Percentiles rank a stretch among this genome's conserved stretches.
These are phyloP conservation scores for Allantophomopsis cytisporea DNA, from an alignment of 2,329 filamentous ascomycete genomes.

Conservation along the genomic window DNA sequence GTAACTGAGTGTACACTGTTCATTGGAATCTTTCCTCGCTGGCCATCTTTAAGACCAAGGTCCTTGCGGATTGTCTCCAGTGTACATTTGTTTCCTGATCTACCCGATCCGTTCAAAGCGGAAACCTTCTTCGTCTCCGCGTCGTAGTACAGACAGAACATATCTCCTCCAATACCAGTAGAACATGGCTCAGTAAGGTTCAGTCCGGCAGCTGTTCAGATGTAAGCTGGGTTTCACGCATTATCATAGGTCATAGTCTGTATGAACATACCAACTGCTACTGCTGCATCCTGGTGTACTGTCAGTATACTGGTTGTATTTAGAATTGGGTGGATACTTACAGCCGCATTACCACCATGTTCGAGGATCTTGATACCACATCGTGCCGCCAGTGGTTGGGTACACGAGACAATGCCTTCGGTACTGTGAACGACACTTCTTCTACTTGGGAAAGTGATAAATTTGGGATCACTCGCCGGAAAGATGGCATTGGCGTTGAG, in stretches of 20 bases:
- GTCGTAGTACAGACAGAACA: slow-evolving; percentile 91
- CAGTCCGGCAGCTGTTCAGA: slow-evolving; percentile 58
- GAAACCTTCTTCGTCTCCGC: slow-evolving; percentile 69
- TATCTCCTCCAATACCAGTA: slow-evolving; percentile 92
- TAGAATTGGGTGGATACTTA: slow-evolving; percentile 28
- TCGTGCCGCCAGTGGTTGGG: slow-evolving; percentile 78
- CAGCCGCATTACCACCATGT: slow-evolving; percentile 84
- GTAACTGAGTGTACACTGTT: slow-evolving; percentile 70
- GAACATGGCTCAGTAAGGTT: slow-evolving; percentile 90
- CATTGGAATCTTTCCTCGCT: slow-evolving; percentile 52
- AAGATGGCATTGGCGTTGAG: slow-evolving; percentile 18
- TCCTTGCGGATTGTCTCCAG: slow-evolving; percentile 58
- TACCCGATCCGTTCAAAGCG: slow-evolving; percentile 87
- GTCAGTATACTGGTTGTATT: slow-evolving; percentile 5
- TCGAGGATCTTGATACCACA: slow-evolving; percentile 78
- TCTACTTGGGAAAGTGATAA: slow-evolving; percentile 60
- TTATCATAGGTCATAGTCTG: slow-evolving; percentile 1
- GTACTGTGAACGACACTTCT: slow-evolving; percentile 89
- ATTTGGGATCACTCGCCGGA: slow-evolving; percentile 21
- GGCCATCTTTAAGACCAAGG: slow-evolving; percentile 47
- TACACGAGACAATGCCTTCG: slow-evolving; percentile 79
- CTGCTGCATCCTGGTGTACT: slow-evolving; percentile 67
- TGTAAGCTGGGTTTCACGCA: slow-evolving; percentile 1
- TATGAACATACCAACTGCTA: slow-evolving; percentile 61
- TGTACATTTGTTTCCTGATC: slow-evolving; percentile 55